A percentile compares a stretch with the other conserved stretches of the same genome.
These are phyloP conservation scores for Conticribra weissflogii DNA, from an alignment of 108 stramenopile genomes.

Conservation along the genomic window DNA sequence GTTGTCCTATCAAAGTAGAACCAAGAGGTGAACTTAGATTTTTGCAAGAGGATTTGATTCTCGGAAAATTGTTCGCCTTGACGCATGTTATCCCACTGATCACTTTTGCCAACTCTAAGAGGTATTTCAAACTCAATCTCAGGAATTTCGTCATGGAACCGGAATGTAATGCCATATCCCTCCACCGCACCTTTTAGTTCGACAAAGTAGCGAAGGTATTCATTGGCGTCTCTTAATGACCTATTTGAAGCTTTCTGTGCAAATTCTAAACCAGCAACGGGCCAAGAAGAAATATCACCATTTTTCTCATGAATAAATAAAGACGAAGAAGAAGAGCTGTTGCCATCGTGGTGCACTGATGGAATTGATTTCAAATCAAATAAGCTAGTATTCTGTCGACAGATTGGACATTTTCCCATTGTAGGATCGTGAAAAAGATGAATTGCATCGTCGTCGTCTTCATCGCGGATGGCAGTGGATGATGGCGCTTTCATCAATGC, in stretches of 20 bases:
- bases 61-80: background rate
- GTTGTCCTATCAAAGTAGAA: slow-evolving; percentile 59
- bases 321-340: background rate
- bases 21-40: slow-evolving; percentile 15
- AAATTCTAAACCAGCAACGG: slow-evolving; percentile 6
- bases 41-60: background rate
- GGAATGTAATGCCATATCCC: slow-evolving; percentile 25
- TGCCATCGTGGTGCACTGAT: background rate
- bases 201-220: background rate
- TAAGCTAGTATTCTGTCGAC: slow-evolving; percentile 20
- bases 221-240: background rate
- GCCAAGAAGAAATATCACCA: slow-evolving; percentile 21
- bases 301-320: slow-evolving; percentile 6
- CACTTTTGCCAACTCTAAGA: background rate
- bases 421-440: slow-evolving; percentile 3
- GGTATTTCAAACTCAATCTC: background rate
- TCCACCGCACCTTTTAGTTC: slow-evolving; percentile 1
- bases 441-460: slow-evolving; percentile 4
- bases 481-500: background rate
- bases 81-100: background rate
- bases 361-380: slow-evolving; percentile 26
- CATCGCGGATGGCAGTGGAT: background rate
- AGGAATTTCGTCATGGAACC: background rate
- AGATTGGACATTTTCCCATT: slow-evolving; percentile 39
- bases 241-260: slow-evolving; percentile 10